Evolutionary conservation across 345 rosid genomes (phyloP), one percentile per base, ranked within the genome.

Genomic region (Cardiospermum halicacabum): DNA sequence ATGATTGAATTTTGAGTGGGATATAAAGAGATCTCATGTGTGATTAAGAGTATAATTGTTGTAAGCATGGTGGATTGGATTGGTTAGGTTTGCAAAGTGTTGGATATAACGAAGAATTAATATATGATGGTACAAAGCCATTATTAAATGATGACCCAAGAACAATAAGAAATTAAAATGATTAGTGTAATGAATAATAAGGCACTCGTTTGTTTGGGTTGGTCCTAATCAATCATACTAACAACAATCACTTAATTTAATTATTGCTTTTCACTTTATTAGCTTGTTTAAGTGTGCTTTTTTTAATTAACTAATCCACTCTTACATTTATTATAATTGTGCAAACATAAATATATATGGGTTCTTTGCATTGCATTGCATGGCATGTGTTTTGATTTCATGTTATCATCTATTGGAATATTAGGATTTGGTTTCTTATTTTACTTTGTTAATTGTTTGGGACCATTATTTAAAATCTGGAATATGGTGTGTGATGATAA

Each of bases 181-280:
- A 54, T 53, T n/a, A 27, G 36, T 53, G 26, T 28, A 65, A 65
- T 30, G 42, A 65, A 42, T 5, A 34, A 34, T 42, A 8, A 42
- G 55, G 40, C 53, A 42, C 28, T 63, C 7, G 12, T 26, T 7
- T 7, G 30, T 7, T 42, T 27, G 53, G 42, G 16, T 39, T 39
- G n/a, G 6, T 37, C 39, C 37, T 64, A 11, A 18, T 53, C 51
- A 11, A 18, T 53, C 51, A 26, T 16, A 25, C 47, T 25, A 24
- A 36, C 45, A 50, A n/a, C n/a, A n/a, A n/a, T n/a, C 21, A 36
- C 36, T 7, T n/a, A 18, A 25, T 21, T 45, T 45, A 42, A 60
- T 62, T 31, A 34, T 62, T 50, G 36, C 36, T 49, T 63, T 1
- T 32, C 58, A n/a, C n/a, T n/a, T n/a, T n/a, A 22, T 62, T 49